Evolutionary conservation across 805 yeast genomes (phyloP).

Genomic region (Myxozyma melibiosi): DNA sequence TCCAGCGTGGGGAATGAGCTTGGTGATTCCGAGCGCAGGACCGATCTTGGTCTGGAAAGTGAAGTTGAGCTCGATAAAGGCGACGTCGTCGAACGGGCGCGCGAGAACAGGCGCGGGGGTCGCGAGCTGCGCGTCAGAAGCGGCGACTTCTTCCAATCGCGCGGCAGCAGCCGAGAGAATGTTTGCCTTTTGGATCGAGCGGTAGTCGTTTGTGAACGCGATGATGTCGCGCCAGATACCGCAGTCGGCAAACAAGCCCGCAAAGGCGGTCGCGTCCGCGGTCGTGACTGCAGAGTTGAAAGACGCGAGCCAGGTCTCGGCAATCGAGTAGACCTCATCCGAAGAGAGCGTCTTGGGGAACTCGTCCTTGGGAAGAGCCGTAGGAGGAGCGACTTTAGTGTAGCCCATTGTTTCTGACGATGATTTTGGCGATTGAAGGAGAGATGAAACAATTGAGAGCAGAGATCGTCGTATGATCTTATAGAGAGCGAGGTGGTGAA

Average conservation of each 20-base stretch:
- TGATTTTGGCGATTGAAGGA: no score
- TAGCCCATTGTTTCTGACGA: no score
- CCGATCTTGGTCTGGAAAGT: conserved; percentile 24
- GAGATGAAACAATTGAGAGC: no score
- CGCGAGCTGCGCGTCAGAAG: background rate
- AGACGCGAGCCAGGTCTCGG: no score
- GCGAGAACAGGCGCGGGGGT: background rate
- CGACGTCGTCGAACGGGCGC: background rate
- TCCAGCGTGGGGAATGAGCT: conserved; percentile 8
- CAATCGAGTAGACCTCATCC: no score
- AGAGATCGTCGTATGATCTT: no score
- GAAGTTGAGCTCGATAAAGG: conserved; percentile 9
- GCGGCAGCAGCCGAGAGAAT: conserved; percentile 26
- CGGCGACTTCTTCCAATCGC: background rate
- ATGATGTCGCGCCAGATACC: conserved; percentile 33
- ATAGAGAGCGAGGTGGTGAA: no score
- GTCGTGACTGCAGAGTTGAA: background rate
- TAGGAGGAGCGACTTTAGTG: no score
- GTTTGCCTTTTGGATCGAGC: conserved; percentile 25
- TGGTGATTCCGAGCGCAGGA: conserved; percentile 12
- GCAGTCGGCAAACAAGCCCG: conserved; percentile 7
- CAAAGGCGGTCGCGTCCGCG: conserved; percentile 20
- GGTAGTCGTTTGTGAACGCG: conserved; percentile 31
- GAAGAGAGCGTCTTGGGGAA: no score
- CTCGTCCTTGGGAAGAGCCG: no score